Conservation (phyloP, 78 protist genomes). For the Creolimax fragrantissima region DNA sequence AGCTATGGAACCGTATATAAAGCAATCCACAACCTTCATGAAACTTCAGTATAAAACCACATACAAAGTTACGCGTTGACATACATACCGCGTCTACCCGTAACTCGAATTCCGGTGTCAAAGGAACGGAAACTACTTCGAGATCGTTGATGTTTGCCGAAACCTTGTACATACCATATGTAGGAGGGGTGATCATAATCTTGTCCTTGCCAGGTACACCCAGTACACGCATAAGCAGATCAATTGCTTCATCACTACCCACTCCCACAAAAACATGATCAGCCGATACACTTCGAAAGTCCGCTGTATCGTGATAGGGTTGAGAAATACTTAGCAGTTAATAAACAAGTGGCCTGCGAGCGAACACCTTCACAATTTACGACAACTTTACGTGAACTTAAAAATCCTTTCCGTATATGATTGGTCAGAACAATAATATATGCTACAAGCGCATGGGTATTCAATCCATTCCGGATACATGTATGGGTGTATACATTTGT, state of each 20-base stretch:
- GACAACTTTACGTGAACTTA: too few species aligned
- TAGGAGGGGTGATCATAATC: constrained; percentile 36
- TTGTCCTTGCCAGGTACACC: constrained; percentile 32
- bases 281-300: background rate
- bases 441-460: too few species aligned
- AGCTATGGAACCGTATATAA: too few species aligned
- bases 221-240: constrained; percentile 31
- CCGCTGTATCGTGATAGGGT: background rate
- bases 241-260: constrained; percentile 55
- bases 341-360: background rate
- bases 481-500: too few species aligned
- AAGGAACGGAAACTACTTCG: constrained; percentile 21
- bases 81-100: background rate
- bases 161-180: constrained; percentile 61
- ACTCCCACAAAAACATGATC: constrained; percentile 43
- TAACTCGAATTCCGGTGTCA: constrained; percentile 19
- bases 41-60: too few species aligned
- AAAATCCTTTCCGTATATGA: background rate
- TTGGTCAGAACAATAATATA: too few species aligned
- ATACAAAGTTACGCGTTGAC: too few species aligned
- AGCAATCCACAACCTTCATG: too few species aligned
- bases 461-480: too few species aligned
- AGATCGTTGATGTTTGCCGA: constrained; percentile 39
- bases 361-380: too few species aligned
- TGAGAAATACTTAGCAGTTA: background rate